phyloP scores from a whole-genome alignment of 805 yeast species.

The Candida silvicultrix region DNA sequence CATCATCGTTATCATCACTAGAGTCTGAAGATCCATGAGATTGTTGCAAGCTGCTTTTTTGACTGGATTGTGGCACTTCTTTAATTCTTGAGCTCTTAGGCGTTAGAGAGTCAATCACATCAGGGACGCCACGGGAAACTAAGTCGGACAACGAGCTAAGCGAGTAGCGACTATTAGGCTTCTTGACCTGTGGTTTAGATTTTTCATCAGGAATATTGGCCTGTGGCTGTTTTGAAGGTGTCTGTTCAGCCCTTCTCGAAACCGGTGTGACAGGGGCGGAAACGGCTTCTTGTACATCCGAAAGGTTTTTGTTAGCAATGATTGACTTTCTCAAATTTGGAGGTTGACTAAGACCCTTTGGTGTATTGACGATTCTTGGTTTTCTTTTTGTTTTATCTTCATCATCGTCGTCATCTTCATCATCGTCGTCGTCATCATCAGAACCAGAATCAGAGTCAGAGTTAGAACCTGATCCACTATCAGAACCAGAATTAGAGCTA shows the following conservation, averaged over 20 bases:
- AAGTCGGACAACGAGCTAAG: constrained; percentile 52
- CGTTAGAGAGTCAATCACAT: constrained; percentile 43
- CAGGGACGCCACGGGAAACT: constrained; percentile 62
- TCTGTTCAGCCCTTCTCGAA: constrained; percentile 11
- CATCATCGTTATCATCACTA: background rate
- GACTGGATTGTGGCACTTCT: background rate
- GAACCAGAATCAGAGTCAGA: constrained; percentile 16
- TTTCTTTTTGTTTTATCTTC: constrained; percentile 25
- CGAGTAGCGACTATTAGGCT: constrained; percentile 29
- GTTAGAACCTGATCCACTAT: constrained; percentile 19
- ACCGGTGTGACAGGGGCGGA: constrained; percentile 13
- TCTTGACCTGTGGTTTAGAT: background rate
- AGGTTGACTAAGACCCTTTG: constrained; percentile 26
- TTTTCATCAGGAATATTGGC: constrained; percentile 10
- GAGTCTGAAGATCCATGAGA: background rate
- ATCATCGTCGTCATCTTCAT: constrained; percentile 20
- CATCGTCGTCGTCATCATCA: constrained; percentile 23
- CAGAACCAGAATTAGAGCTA: constrained; percentile 32
- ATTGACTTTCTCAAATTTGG: constrained; percentile 11
- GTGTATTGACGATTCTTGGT: constrained; percentile 42
- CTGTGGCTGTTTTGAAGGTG: constrained; percentile 11
- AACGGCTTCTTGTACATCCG: constrained; percentile 1
- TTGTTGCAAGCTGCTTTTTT: too few species aligned
- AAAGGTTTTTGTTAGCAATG: constrained; percentile 3
- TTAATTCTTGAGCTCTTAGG: constrained; percentile 15